A percentile compares a stretch with the other conserved stretches of the same genome.
These are phyloP conservation scores for Kuraishia ogatae DNA, from an alignment of 805 yeast genomes.

Conservation along the genomic window DNA sequence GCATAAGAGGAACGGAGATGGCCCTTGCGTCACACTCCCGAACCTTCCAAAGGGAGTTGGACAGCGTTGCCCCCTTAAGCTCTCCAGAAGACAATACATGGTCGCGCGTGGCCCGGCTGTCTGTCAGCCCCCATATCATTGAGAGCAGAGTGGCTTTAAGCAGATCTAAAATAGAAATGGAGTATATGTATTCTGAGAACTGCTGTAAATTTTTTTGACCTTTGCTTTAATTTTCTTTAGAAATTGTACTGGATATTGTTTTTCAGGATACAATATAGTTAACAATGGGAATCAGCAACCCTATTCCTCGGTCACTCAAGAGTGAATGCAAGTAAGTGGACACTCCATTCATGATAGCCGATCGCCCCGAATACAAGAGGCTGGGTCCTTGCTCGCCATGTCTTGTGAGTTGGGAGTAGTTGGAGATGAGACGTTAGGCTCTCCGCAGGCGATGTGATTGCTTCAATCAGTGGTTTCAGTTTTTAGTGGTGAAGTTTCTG, in stretches of 20 bases:
- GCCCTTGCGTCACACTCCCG: background rate
- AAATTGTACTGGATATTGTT: background rate
- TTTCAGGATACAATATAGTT: too few species aligned
- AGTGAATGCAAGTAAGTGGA: slow-evolving; percentile 73
- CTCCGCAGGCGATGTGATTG: too few species aligned
- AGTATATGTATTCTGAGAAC: background rate
- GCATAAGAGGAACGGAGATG: background rate
- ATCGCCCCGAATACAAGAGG: background rate
- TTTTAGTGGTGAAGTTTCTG: too few species aligned
- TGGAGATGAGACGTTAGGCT: too few species aligned
- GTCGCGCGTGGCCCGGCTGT: background rate
- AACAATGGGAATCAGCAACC: slow-evolving; percentile 80
- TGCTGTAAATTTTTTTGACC: background rate
- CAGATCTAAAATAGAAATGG: background rate
- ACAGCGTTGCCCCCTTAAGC: background rate
- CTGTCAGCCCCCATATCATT: background rate
- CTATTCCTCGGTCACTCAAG: slow-evolving; percentile 83
- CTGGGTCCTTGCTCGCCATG: too few species aligned
- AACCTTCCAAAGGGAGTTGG: background rate
- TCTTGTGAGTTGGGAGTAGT: too few species aligned
- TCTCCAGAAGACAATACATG: background rate
- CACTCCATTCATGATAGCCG: background rate
- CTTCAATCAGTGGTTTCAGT: too few species aligned
- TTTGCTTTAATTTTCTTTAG: background rate
- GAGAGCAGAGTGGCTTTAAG: background rate